phyloP scores from a whole-genome alignment of 257 asterid species.

The Fraxinus excelsior region DNA sequence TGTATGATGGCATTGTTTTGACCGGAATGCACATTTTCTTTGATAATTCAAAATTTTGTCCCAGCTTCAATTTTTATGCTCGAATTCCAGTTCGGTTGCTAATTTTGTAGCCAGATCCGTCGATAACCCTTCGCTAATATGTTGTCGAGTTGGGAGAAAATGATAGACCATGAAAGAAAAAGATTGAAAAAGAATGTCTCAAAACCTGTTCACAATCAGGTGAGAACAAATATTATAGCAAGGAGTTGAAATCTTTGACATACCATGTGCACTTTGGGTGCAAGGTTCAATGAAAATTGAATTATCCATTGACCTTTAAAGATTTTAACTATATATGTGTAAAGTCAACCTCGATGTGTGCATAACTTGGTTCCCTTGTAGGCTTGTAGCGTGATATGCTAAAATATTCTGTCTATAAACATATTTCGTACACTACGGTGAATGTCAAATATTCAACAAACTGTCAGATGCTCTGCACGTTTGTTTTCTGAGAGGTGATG shows the following conservation, averaged over 20 bases:
- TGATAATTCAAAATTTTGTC: too few species aligned
- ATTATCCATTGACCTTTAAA: constrained; percentile 16
- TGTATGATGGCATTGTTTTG: too few species aligned
- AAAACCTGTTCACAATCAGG: background rate
- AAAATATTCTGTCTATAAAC: background rate
- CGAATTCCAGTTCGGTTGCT: background rate
- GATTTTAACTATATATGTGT: constrained; percentile 6
- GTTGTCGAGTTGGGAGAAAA: background rate
- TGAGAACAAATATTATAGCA: background rate
- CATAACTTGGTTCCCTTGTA: background rate
- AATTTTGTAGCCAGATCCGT: background rate
- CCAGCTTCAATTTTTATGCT: background rate
- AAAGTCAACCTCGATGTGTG: constrained; percentile 21
- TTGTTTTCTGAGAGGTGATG: constrained; percentile 6
- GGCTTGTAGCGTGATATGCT: background rate
- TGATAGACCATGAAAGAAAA: background rate
- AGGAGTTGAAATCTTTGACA: constrained; percentile 16
- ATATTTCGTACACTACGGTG: background rate
- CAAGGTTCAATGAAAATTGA: constrained; percentile 21
- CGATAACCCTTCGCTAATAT: background rate
- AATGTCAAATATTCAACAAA: background rate
- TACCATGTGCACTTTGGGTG: constrained; percentile 13
- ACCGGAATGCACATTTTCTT: too few species aligned
- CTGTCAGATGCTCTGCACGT: constrained; percentile 33
- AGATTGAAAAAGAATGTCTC: background rate